Conservation (phyloP, 768 basidiomycete genomes). For the Suillus discolor region DNA sequence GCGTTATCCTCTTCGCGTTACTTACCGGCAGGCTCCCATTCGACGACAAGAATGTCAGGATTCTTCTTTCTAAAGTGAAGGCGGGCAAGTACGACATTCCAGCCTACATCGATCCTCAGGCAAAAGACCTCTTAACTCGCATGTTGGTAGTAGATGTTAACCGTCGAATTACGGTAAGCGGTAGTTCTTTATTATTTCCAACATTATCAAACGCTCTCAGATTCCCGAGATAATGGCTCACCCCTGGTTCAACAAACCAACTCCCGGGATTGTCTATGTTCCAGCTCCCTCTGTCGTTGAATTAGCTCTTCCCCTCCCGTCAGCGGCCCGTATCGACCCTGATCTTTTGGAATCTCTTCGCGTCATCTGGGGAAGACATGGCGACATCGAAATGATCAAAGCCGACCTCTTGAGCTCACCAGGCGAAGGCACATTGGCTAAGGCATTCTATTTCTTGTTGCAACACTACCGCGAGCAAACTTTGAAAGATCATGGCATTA, state of each 20-base stretch:
- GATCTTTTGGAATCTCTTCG: slow-evolving; percentile 79
- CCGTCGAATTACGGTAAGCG: slow-evolving; percentile 74
- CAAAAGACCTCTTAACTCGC: slow-evolving; percentile 77
- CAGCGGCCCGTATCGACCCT: slow-evolving; percentile 69
- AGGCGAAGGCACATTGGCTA: slow-evolving; percentile 74
- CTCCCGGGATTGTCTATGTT: slow-evolving; percentile 50
- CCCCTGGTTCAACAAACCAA: slow-evolving; percentile 72
- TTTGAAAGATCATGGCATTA: slow-evolving; percentile 55
- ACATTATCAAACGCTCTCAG: slow-evolving; percentile 40
- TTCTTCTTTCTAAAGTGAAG: slow-evolving; percentile 84
- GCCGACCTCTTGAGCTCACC: slow-evolving; percentile 69
- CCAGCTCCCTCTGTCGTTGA: slow-evolving; percentile 63
- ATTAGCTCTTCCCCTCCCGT: slow-evolving; percentile 70
- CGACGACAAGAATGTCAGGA: slow-evolving; percentile 84
- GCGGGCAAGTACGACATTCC: slow-evolving; percentile 86
- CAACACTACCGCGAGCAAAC: slow-evolving; percentile 71
- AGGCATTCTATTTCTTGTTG: slow-evolving; percentile 88
- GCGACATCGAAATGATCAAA: slow-evolving; percentile 58
- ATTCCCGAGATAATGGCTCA: slow-evolving; percentile 85
- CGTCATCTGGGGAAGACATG: slow-evolving; percentile 82
- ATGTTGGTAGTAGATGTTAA: slow-evolving; percentile 91
- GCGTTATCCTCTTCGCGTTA: slow-evolving; percentile 90
- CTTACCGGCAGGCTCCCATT: slow-evolving; percentile 91
- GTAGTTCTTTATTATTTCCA: slow-evolving; percentile 7
- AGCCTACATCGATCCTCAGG: slow-evolving; percentile 74